Evolutionary conservation across 2,329 filamentous ascomycete species (phyloP).

Genomic region (Stenocarpella maydis): DNA sequence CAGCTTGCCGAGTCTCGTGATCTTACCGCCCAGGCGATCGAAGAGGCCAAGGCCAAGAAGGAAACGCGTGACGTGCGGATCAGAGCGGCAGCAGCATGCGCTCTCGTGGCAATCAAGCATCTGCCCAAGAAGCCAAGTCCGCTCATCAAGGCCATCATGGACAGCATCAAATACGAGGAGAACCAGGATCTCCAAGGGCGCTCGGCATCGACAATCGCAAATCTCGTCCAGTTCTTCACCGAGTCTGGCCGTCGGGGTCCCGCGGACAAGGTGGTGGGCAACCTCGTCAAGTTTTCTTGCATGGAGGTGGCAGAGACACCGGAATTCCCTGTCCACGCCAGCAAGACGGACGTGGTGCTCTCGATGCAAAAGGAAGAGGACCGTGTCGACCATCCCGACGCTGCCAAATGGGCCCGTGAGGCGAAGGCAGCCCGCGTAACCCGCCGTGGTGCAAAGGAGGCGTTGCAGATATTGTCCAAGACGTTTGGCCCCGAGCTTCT

Average conservation of each 20-base stretch:
- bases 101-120: conserved; percentile 84
- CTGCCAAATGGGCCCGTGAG: conserved; percentile 87
- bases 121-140: conserved; percentile 93
- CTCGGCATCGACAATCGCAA: conserved; percentile 84
- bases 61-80: conserved; percentile 85
- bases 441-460: conserved; percentile 91
- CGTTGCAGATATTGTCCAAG: conserved; percentile 83
- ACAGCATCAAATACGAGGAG: conserved; percentile 95
- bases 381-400: conserved; percentile 89
- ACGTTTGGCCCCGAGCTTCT: conserved; percentile 83
- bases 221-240: conserved; percentile 86
- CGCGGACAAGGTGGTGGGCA: conserved; percentile 94
- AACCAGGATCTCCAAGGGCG: conserved; percentile 87
- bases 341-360: conserved; percentile 81
- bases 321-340: conserved; percentile 86
- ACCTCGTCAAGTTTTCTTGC: conserved; percentile 96
- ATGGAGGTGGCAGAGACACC: conserved; percentile 98
- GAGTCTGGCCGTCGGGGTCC: conserved; percentile 81
- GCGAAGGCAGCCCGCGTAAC: conserved; percentile 90
- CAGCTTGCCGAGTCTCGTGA: conserved; percentile 80
- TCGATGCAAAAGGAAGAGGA: conserved; percentile 98
- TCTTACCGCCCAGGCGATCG: conserved; percentile 75
- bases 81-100: conserved; percentile 84
- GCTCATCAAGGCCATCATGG: conserved; percentile 97
- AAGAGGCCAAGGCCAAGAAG: conserved; percentile 82